These are phyloP conservation scores for Agaricus blazei DNA, from an alignment of 768 basidiomycete genomes.

Conservation along the genomic window DNA sequence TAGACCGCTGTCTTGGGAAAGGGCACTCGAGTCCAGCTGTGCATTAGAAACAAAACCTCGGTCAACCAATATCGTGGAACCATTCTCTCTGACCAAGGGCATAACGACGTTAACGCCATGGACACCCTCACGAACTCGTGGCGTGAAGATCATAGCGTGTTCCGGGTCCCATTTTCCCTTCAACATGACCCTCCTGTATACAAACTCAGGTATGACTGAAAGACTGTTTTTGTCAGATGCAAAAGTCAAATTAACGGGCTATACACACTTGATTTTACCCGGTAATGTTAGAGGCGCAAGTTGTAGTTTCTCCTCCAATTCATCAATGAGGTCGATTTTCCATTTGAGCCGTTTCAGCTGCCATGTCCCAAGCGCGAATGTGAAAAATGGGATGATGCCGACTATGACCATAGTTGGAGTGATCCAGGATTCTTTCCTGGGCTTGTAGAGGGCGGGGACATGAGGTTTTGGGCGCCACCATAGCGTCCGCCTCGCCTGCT, in stretches of 20 bases:
- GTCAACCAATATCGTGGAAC: constrained; percentile 85
- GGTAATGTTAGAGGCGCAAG: constrained; percentile 77
- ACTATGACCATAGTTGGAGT: constrained; percentile 70
- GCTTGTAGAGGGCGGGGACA: constrained; percentile 47
- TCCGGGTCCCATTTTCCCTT: constrained; percentile 76
- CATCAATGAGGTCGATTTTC: constrained; percentile 92
- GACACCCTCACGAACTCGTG: constrained; percentile 83
- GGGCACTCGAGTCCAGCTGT: constrained; percentile 22
- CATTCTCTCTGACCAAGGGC: constrained; percentile 75
- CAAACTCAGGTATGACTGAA: constrained; percentile 79
- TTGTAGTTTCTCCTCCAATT: constrained; percentile 85
- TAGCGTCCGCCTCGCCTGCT: constrained; percentile 8
- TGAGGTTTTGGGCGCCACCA: constrained; percentile 19
- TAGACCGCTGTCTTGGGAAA: constrained; percentile 41
- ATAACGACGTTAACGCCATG: constrained; percentile 87
- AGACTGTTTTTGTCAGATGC: constrained; percentile 31
- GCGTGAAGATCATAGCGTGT: constrained; percentile 76
- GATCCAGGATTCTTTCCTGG: constrained; percentile 55
- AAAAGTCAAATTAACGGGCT: not conserved
- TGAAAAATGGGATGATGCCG: constrained; percentile 85
- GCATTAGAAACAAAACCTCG: constrained; percentile 82
- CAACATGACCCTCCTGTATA: constrained; percentile 79
- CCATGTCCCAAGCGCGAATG: constrained; percentile 89
- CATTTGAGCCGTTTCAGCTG: constrained; percentile 90
- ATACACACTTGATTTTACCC: constrained; percentile 76